Conservation (phyloP, 495 filamentous ascomycete species). For the Penicillium longicatenatum region DNA sequence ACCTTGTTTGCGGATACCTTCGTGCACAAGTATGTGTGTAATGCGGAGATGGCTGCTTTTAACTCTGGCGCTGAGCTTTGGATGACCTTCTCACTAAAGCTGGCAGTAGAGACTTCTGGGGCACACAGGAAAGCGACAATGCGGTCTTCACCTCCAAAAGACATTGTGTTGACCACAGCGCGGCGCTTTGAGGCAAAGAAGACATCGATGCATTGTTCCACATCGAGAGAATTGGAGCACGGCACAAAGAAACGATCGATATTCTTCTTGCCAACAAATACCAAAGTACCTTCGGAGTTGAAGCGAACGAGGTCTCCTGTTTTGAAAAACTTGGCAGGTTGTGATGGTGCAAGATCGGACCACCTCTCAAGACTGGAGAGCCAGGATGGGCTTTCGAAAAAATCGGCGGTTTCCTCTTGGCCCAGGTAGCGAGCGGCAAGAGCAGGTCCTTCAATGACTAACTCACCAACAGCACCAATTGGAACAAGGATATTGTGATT, state of each 20-base stretch:
- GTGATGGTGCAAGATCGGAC: conserved; percentile 1
- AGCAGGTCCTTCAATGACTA: conserved; percentile 62
- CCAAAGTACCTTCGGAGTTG: conserved; percentile 49
- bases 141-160: conserved; percentile 2
- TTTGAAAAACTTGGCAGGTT: conserved; percentile 31
- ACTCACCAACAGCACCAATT: conserved; percentile 60
- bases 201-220: conserved; percentile 39
- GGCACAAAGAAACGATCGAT: conserved; percentile 48
- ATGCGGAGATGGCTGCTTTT: conserved; percentile 15
- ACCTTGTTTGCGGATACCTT: conserved; percentile 53
- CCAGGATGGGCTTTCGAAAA: conserved; percentile 56
- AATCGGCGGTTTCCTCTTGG: conserved; percentile 37
- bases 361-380: conserved; percentile 11
- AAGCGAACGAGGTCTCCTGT: conserved; percentile 59
- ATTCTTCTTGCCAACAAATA: conserved; percentile 49
- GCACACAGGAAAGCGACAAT: conserved; percentile 37
- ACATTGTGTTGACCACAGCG: conserved; percentile 30
- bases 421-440: conserved; percentile 55
- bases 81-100: conserved; percentile 11
- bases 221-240: conserved; percentile 48
- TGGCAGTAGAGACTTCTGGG: neutral
- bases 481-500: conserved; percentile 56
- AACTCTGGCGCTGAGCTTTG: conserved; percentile 18
- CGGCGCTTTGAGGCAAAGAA: conserved; percentile 20
- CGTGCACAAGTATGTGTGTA: conserved; percentile 30